Percentiles rank a stretch among this genome's conserved stretches.
Conservation (phyloP, 1,284 basidiomycete species). For the Cystobasidiaceae sp. region DNA sequence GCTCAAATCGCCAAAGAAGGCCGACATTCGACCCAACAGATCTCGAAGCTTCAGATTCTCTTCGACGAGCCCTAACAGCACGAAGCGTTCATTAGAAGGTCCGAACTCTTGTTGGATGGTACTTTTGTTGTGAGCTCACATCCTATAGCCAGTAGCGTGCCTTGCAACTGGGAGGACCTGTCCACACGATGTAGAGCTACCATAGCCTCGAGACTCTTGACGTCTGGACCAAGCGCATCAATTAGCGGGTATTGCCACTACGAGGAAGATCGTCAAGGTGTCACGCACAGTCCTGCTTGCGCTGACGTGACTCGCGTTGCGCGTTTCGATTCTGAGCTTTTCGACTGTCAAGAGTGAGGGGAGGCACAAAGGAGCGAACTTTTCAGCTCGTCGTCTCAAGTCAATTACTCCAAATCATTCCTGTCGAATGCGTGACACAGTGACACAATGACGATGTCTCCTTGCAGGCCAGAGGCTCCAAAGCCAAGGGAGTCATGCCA, state of each 20-base stretch:
- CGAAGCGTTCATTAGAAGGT: no score
- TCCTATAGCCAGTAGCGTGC: slow-evolving; percentile 1
- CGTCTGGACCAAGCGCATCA: no score
- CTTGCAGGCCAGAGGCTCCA: no score
- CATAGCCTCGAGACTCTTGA: not conserved
- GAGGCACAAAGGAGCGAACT: no score
- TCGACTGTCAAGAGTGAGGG: no score
- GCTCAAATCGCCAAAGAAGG: not conserved
- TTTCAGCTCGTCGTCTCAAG: no score
- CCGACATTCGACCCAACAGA: not conserved
- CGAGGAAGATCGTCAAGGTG: no score
- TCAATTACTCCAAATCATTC: no score
- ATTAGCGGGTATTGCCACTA: no score
- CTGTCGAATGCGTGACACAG: no score
- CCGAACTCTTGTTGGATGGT: not conserved
- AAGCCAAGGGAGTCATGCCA: no score
- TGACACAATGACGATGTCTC: no score
- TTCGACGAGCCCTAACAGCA: slow-evolving; percentile 5
- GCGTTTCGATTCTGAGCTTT: slow-evolving; percentile 17
- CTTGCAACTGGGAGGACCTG: slow-evolving; percentile 2
- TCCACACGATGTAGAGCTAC: not conserved
- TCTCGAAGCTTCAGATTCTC: slow-evolving; percentile 9
- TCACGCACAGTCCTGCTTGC: slow-evolving; percentile 6
- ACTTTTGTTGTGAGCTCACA: not conserved
- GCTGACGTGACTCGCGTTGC: slow-evolving; percentile 7